Conservation (phyloP, 306 rosid species). For the Casuarina equisetifolia region DNA sequence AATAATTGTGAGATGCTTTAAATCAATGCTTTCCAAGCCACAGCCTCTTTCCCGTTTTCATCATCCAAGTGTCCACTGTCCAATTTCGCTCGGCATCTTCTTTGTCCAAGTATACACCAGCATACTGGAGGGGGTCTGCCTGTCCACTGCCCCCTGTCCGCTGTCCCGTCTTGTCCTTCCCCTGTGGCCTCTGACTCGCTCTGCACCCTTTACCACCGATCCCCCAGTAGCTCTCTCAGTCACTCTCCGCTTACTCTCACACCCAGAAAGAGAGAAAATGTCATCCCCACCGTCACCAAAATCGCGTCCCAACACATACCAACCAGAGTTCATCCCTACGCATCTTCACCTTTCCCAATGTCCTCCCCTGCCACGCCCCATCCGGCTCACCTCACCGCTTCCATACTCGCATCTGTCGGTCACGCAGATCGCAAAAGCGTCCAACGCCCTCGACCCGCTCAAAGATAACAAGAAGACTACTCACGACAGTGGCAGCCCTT, state of each 20-base stretch:
- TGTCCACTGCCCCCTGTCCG: neutral
- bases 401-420: neutral
- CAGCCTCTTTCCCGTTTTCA: neutral
- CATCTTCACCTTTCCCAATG: neutral
- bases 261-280: too few relatives aligned
- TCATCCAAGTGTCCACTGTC: neutral
- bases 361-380: too few relatives aligned
- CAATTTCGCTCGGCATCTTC: neutral
- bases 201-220: neutral
- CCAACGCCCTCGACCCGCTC: too few relatives aligned
- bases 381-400: neutral
- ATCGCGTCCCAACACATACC: neutral
- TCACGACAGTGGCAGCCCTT: too few relatives aligned
- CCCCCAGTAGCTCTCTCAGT: neutral
- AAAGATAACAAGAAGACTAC: too few relatives aligned
- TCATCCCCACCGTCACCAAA: neutral
- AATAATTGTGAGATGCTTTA: neutral
- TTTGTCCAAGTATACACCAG: neutral
- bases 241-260: neutral
- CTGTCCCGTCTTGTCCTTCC: slow-evolving; percentile 27
- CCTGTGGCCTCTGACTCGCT: slow-evolving; percentile 13
- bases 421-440: too few relatives aligned
- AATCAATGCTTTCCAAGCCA: neutral
- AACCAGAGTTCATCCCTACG: too few relatives aligned
- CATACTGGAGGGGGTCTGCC: neutral